phyloP scores from a whole-genome alignment of 352 stramenopile species.

The Hyaloperonospora brassicae region DNA sequence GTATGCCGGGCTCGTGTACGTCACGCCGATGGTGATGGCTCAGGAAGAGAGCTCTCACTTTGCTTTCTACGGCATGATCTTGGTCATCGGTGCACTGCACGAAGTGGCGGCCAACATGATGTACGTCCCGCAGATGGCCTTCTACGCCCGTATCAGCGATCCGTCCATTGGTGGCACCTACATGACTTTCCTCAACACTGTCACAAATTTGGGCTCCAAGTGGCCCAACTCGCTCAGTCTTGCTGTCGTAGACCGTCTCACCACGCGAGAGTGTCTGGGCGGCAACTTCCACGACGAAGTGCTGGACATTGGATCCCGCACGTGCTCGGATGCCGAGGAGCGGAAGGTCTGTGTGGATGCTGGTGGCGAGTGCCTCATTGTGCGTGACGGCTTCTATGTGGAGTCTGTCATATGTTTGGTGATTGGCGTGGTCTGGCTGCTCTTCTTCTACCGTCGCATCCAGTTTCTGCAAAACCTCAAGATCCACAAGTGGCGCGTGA shows the following conservation, averaged over 20 bases:
- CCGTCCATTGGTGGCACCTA: conserved; percentile 97
- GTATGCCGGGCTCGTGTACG: conserved; percentile 76
- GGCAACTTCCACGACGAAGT: conserved; percentile 61
- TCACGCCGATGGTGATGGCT: conserved; percentile 70
- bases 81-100: conserved; percentile 60
- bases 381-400: conserved; percentile 77
- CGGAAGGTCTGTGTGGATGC: conserved; percentile 46
- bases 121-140: conserved; percentile 96
- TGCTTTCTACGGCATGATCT: conserved; percentile 73
- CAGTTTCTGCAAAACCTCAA: conserved; percentile 73
- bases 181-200: conserved; percentile 99
- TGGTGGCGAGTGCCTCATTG: conserved; percentile 63
- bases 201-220: conserved; percentile 96
- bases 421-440: conserved; percentile 60
- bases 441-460: conserved; percentile 61
- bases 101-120: conserved; percentile 88
- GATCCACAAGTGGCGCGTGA: conserved; percentile 76
- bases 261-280: conserved; percentile 70
- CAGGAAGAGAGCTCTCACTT: conserved; percentile 66
- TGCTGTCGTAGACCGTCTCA: conserved; percentile 73
- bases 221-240: conserved; percentile 85
- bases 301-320: conserved; percentile 63
- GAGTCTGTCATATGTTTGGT: conserved; percentile 66
- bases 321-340: conserved; percentile 67
- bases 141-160: conserved; percentile 96